Evolutionary conservation across 306 rosid species (phyloP).

Genomic region (Cyclanthera cordifolia): DNA sequence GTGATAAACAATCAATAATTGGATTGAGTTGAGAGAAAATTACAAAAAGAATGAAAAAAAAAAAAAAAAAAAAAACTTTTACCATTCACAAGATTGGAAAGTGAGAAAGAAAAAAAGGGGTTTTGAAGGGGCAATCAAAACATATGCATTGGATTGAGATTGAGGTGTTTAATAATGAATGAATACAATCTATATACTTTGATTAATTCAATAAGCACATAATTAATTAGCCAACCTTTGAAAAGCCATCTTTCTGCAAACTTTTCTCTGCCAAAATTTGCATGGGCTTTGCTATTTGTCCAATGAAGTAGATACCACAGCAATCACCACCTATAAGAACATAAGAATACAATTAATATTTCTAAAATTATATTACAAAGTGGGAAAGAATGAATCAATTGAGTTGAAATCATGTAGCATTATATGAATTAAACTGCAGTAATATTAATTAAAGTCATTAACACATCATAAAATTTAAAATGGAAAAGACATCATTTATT

Average conservation of each 20-base stretch:
- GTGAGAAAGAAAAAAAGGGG: background rate
- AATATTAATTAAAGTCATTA: too few species aligned
- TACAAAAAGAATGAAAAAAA: conserved; percentile 2
- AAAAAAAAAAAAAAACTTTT: background rate
- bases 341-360: background rate
- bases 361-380: background rate
- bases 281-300: conserved; percentile 3
- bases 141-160: background rate
- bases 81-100: conserved; percentile 1
- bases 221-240: background rate
- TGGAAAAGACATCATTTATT: background rate
- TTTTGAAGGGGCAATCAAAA: background rate
- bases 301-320: conserved; percentile 10
- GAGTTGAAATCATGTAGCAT: background rate
- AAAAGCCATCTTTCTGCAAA: conserved; percentile 3
- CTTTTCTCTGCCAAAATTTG: conserved; percentile 7
- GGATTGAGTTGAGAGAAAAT: background rate
- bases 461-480: too few species aligned
- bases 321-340: conserved; percentile 7
- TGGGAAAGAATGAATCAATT: background rate
- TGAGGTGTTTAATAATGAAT: background rate
- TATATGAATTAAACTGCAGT: background rate
- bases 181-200: too few species aligned
- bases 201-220: too few species aligned
- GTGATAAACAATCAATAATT: background rate